These are phyloP conservation scores for Verticillium zaregamsianum DNA, from an alignment of 2,329 filamentous ascomycete species.

Conservation along the genomic window DNA sequence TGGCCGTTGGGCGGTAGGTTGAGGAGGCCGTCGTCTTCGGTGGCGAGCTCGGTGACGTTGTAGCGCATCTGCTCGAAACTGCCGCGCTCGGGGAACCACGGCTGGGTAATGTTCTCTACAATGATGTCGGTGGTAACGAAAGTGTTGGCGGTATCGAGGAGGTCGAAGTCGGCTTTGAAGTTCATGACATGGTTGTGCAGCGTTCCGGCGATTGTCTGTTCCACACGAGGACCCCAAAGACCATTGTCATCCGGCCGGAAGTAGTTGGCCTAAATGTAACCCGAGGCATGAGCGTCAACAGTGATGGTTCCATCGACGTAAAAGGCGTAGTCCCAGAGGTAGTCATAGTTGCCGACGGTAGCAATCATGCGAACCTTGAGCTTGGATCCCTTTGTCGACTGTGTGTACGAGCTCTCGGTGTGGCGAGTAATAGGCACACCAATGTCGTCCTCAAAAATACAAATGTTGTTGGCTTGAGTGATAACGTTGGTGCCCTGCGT, in stretches of 20 bases:
- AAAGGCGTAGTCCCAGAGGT: conserved; percentile 29
- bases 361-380: conserved; percentile 32
- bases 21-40: conserved; percentile 18
- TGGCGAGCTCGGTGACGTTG: conserved; percentile 20
- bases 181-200: conserved; percentile 23
- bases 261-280: conserved; percentile 29
- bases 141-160: conserved; percentile 20
- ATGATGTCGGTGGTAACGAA: conserved; percentile 23
- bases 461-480: not conserved
- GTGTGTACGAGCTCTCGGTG: not conserved
- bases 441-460: conserved; percentile 2
- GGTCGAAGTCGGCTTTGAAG: conserved; percentile 24
- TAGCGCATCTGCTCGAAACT: conserved; percentile 19
- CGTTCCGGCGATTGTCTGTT: conserved; percentile 19
- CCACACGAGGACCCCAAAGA: conserved; percentile 18
- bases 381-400: conserved; percentile 6
- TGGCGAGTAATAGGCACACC: conserved; percentile 2
- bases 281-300: conserved; percentile 31
- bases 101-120: conserved; percentile 17
- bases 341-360: conserved; percentile 39
- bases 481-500: not conserved
- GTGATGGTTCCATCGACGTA: conserved; percentile 31
- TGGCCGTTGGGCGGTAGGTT: conserved; percentile 31
- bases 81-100: conserved; percentile 28
- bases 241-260: conserved; percentile 13